Evolutionary conservation across 352 stramenopile species (phyloP).

Genomic region (Phytophthora chlamydospora): DNA sequence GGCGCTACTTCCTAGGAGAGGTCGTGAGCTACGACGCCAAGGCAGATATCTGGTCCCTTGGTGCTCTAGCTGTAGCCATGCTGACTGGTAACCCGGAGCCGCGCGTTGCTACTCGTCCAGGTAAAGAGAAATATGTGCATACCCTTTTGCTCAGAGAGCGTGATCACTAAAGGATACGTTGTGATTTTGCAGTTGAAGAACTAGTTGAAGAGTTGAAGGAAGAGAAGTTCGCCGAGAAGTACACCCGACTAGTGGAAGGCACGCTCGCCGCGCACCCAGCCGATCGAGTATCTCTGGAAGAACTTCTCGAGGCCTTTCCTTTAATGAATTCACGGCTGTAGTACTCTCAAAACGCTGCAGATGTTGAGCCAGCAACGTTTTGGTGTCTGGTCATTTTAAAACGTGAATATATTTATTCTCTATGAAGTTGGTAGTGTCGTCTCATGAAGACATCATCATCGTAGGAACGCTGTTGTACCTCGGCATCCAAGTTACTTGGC

Average conservation of each 20-base stretch:
- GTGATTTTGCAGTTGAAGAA: constrained; percentile 51
- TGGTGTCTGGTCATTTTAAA: background rate
- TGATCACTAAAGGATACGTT: constrained; percentile 6
- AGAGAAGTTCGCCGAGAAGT: constrained; percentile 34
- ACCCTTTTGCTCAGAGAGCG: background rate
- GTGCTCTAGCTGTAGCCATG: constrained; percentile 75
- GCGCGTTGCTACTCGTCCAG: constrained; percentile 64
- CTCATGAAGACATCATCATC: no score
- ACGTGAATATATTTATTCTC: constrained; percentile 46
- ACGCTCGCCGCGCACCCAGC: constrained; percentile 51
- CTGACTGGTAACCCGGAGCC: constrained; percentile 69
- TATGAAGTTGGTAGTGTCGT: constrained; percentile 4
- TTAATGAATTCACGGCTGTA: constrained; percentile 55
- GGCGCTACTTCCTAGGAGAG: constrained; percentile 75
- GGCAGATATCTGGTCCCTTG: constrained; percentile 83
- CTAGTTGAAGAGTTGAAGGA: constrained; percentile 54
- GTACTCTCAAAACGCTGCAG: background rate
- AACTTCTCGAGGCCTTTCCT: constrained; percentile 49
- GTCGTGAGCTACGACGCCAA: constrained; percentile 69
- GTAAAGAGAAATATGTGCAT: constrained; percentile 29
- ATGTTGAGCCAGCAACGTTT: background rate
- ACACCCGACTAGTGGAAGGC: constrained; percentile 46
- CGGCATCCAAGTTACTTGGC: constrained; percentile 20
- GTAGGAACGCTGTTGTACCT: constrained; percentile 2
- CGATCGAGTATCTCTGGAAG: constrained; percentile 45